Base-by-base conservation (phyloP, 768 basidiomycete species). In the Macrolepiota fuliginosa region DNA sequence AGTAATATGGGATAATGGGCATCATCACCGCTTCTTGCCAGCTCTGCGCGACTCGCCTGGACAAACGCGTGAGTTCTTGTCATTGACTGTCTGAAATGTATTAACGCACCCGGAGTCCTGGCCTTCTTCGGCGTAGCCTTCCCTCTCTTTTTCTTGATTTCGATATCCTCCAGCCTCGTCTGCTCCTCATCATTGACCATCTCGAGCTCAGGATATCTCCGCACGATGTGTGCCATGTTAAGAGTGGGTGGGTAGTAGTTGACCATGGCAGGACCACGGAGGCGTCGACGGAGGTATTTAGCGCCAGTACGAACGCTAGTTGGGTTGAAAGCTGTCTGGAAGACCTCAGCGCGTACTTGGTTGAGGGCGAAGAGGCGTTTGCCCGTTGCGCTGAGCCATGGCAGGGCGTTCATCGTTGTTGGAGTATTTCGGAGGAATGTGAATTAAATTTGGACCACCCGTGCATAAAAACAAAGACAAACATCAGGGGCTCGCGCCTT, bases 321-420 rank as follows among this genome's bases (percentile, higher is more conserved):
- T 0, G 96, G 96, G 74, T 98, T 98, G 76, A 91, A 94, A 3
- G 89, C 79, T 9, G 93, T 96, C 69, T 94, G 85, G 70, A 98
- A 96, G 56, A 98, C 84, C 45, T 79, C 70, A 70, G 86, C 88
- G 47, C 88, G 88, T 4, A 91, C 77, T 53, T 83, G 81, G 1
- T 74, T 81, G 64, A 94, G 78, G n/a, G 83, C 77, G 13, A 79
- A 75, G n/a, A 92, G 73, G 55, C 86, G 83, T 15, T 58, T 58
- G n/a, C 56, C 56, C 15, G 56, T 50, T 9, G 56, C 45, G 46
- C 19, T 56, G 56, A 40, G 60, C 61, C 40, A 39, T 58, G 39
- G 58, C 32, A 45, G 42, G 32, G 39, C 55, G 47, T 46, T 51
- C 42, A 35, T 68, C 68, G 17, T 37, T 73, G 25, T 73, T 75